Evolutionary conservation across 495 filamentous ascomycete species (phyloP), one percentile per base, ranked within the genome.

Genomic region (Ramalina peruviana): DNA sequence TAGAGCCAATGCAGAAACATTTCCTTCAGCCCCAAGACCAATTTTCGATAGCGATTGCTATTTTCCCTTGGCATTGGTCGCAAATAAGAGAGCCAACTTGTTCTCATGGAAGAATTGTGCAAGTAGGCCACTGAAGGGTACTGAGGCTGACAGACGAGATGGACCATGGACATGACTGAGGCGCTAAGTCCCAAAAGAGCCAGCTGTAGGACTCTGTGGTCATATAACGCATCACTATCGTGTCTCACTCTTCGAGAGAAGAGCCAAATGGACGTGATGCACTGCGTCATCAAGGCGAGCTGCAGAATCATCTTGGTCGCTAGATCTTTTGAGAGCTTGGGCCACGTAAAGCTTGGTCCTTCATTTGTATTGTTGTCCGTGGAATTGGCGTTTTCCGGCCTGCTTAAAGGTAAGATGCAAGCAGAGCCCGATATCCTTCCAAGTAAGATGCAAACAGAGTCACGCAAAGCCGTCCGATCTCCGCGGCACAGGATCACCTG

Each of bases 161-260:
- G 30, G 7, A 48, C 17, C 4, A 48, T 48, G 10, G 25, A 26
- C 45, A 48, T 48, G 25, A 37, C 12, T 48, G 45, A 48, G 25
- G 30, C 27, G 27, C 27, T 16, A 36, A 17, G 19, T 17, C 45
- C 45, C 15, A 48, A 23, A 11, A 48, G 6, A 48, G 45, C 21
- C 33, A 48, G 33, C 21, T 48, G 45, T 0, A 48, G 45, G 6
- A 48, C 16, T 19, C 45, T 48, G n/a, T 48, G 26, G 21, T 48
- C 45, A 37, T 48, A 48, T 10, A 48, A n/a, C 38, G 45, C 45
- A 10, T 36, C 45, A 36, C 45, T 36, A 10, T n/a, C 45, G n/a
- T 23, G 27, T 17, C 17, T 16, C 23, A 48, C 45, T 6, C 45
- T n/a, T 36, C 45, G 20, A 37, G 13, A 17, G 30, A 36, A 48